Evolutionary conservation across 805 yeast genomes (phyloP).

Genomic region (Yamadazyma scolyti): DNA sequence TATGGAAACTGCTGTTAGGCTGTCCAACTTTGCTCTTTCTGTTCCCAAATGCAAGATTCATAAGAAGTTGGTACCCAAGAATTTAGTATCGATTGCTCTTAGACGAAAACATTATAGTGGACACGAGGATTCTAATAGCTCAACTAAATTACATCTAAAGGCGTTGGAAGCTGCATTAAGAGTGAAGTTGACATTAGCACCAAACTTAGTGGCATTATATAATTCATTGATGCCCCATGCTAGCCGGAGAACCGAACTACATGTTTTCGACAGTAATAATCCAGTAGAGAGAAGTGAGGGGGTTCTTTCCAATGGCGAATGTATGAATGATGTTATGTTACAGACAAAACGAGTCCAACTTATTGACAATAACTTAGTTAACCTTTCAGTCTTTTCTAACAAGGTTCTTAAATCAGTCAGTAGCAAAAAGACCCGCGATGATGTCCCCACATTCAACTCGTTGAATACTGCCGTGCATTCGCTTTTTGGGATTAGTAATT

Average conservation of each 20-base stretch:
- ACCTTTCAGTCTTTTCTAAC: constrained; percentile 31
- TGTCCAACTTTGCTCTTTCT: no score
- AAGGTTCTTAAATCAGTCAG: constrained; percentile 33
- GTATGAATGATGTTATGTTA: constrained; percentile 8
- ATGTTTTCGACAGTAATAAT: constrained; percentile 7
- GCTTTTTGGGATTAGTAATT: constrained; percentile 39
- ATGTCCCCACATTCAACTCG: constrained; percentile 32
- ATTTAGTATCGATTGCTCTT: constrained; percentile 28
- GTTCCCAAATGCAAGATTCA: constrained; percentile 11
- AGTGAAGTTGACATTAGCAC: constrained; percentile 45
- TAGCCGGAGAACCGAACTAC: constrained; percentile 16
- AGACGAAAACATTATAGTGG: constrained; percentile 26
- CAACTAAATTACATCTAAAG: constrained; percentile 30
- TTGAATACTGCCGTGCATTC: constrained; percentile 45
- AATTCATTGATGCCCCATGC: constrained; percentile 37
- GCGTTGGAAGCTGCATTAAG: constrained; percentile 51
- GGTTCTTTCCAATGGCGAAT: constrained; percentile 3
- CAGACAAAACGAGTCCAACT: constrained; percentile 27
- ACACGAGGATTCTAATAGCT: constrained; percentile 1
- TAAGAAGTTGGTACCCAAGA: constrained; percentile 10
- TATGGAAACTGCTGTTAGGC: no score
- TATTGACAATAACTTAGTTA: constrained; percentile 36
- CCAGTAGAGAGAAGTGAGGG: constrained; percentile 1
- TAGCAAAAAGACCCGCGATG: constrained; percentile 4
- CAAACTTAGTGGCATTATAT: constrained; percentile 42